Conservation (phyloP, 2,329 filamentous ascomycete genomes). For the Dactylellina cionopaga region DNA sequence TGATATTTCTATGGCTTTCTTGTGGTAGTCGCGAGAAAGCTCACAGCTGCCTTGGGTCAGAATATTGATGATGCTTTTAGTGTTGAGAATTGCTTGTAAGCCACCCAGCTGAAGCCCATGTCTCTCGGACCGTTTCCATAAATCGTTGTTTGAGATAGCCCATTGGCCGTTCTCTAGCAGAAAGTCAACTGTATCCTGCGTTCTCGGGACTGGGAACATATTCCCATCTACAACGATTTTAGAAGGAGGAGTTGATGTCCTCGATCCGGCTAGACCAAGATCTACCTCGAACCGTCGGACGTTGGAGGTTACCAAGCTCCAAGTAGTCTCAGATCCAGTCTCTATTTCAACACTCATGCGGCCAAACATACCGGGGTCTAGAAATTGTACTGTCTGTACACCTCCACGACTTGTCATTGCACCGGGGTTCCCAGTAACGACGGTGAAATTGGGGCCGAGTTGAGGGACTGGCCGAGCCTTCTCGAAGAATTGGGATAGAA, state of each 20-base stretch:
- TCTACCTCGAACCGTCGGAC: constrained; percentile 60
- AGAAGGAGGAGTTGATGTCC: neutral
- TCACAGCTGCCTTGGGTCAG: constrained; percentile 54
- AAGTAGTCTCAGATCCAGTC: constrained; percentile 54
- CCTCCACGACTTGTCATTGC: constrained; percentile 67
- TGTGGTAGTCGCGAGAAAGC: constrained; percentile 57
- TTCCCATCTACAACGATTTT: constrained; percentile 7
- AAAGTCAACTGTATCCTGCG: neutral
- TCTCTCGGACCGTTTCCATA: constrained; percentile 56
- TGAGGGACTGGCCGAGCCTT: constrained; percentile 22
- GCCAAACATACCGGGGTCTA: constrained; percentile 60
- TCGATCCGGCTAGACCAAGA: neutral
- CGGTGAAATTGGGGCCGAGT: constrained; percentile 61
- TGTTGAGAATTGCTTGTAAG: constrained; percentile 67
- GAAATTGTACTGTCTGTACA: constrained; percentile 63
- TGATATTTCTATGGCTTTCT: constrained; percentile 67
- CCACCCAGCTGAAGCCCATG: constrained; percentile 65
- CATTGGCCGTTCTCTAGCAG: neutral
- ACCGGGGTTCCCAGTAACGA: constrained; percentile 66
- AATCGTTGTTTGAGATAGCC: neutral
- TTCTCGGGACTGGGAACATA: neutral
- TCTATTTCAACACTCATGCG: constrained; percentile 62
- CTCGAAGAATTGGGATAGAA: constrained; percentile 63
- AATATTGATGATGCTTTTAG: constrained; percentile 63
- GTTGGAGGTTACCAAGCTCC: constrained; percentile 62